Percentiles rank a stretch among this genome's conserved stretches.
phyloP scores from a whole-genome alignment of 1,284 basidiomycete species.

The Phellinidium pouzarii region DNA sequence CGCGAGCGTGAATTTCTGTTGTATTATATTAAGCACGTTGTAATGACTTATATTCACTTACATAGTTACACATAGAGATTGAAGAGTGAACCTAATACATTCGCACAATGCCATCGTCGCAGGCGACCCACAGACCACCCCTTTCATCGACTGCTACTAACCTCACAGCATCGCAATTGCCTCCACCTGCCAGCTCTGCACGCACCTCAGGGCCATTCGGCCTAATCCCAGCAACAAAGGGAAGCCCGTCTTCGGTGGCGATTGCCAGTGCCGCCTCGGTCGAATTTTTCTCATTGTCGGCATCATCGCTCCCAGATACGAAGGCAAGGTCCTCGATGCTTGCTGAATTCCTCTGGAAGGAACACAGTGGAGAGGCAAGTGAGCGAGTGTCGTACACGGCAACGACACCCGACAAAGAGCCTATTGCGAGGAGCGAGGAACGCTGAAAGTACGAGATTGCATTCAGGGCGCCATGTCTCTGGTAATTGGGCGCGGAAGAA shows the following conservation, averaged over 20 bases:
- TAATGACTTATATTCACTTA: too few relatives aligned
- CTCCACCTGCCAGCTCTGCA: conserved; percentile 39
- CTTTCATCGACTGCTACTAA: conserved; percentile 27
- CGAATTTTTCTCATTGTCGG: conserved; percentile 2
- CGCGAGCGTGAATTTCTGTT: too few relatives aligned
- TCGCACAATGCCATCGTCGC: conserved; percentile 34
- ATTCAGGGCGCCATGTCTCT: conserved; percentile 35
- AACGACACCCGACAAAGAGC: conserved; percentile 55
- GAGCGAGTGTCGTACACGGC: conserved; percentile 48
- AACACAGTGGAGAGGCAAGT: conserved; percentile 34
- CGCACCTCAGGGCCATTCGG: conserved; percentile 33
- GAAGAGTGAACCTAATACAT: conserved; percentile 18
- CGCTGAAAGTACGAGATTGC: conserved; percentile 43
- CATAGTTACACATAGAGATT: too few relatives aligned
- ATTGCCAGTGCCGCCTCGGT: conserved; percentile 38
- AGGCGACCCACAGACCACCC: conserved; percentile 48
- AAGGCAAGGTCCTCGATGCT: conserved; percentile 26
- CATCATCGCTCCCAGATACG: conserved; percentile 23
- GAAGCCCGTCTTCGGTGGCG: conserved; percentile 50
- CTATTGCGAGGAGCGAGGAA: conserved; percentile 49
- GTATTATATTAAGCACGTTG: too few relatives aligned
- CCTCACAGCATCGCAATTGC: conserved; percentile 45
- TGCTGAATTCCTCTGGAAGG: conserved; percentile 49
- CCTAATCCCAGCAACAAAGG: conserved; percentile 40
- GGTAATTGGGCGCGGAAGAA: conserved; percentile 20